phyloP scores from a whole-genome alignment of 768 basidiomycete species.

The Suillus lakei region DNA sequence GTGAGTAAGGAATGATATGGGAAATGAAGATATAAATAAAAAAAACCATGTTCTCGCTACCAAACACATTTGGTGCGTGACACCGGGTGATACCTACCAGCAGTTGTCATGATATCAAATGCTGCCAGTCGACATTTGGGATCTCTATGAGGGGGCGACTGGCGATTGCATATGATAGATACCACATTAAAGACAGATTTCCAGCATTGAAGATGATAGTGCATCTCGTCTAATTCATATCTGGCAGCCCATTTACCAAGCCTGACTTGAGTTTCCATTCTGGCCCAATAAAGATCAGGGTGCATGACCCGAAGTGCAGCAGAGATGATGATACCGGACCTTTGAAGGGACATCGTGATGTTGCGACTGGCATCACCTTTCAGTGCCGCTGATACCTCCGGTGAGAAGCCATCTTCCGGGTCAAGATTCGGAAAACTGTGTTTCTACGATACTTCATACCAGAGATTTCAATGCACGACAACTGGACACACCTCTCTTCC shows the following conservation, averaged over 20 bases:
- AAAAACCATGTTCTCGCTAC: too few relatives aligned
- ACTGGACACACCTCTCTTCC: background rate
- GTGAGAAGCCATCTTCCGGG: background rate
- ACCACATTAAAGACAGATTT: background rate
- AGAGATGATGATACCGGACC: background rate
- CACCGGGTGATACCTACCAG: background rate
- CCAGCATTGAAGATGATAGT: background rate
- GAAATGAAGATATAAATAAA: too few relatives aligned
- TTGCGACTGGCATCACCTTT: background rate
- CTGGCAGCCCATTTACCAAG: background rate
- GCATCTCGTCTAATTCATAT: background rate
- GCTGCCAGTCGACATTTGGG: background rate
- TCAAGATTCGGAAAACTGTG: background rate
- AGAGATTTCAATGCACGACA: background rate
- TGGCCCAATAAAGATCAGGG: background rate
- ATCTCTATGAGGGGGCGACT: background rate
- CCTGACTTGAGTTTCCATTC: background rate
- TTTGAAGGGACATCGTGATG: background rate
- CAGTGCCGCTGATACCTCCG: background rate
- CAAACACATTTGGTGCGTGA: too few relatives aligned
- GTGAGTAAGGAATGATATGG: too few relatives aligned
- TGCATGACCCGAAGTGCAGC: background rate
- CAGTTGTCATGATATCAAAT: slow-evolving; percentile 1
- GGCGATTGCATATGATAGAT: background rate
- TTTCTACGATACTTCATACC: background rate